These are phyloP conservation scores for Candida montana DNA, from an alignment of 805 yeast genomes.

Conservation along the genomic window DNA sequence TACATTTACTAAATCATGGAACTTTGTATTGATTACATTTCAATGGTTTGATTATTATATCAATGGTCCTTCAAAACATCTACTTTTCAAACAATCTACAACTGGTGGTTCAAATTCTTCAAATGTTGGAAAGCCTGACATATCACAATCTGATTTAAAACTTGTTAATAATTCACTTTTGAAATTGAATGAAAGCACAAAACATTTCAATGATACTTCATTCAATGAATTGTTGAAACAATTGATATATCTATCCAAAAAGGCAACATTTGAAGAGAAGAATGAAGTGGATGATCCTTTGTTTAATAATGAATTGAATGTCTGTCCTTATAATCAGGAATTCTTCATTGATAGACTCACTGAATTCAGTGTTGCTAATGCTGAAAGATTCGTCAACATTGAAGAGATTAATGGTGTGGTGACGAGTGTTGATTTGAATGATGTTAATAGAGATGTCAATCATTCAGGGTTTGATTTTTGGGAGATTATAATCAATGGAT, in stretches of 20 bases:
- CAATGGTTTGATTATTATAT: constrained; percentile 75
- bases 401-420: no score
- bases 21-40: constrained; percentile 50
- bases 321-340: constrained; percentile 49
- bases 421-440: not conserved
- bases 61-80: constrained; percentile 48
- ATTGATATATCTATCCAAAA: constrained; percentile 38
- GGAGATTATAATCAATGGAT: constrained; percentile 36
- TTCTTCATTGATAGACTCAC: constrained; percentile 52
- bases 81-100: constrained; percentile 33
- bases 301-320: constrained; percentile 16
- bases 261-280: constrained; percentile 11
- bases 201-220: constrained; percentile 46
- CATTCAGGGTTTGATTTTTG: constrained; percentile 41
- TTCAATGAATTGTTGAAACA: constrained; percentile 44
- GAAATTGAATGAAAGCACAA: constrained; percentile 61
- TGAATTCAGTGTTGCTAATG: constrained; percentile 46
- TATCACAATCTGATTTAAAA: constrained; percentile 41
- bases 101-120: constrained; percentile 20
- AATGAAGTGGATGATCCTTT: constrained; percentile 20
- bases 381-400: constrained; percentile 38
- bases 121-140: constrained; percentile 26
- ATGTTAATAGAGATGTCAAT: not conserved
- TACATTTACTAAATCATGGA: constrained; percentile 64
- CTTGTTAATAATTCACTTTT: constrained; percentile 50